Percentiles rank a stretch among this genome's conserved stretches.
Evolutionary conservation across 2,329 filamentous ascomycete genomes (phyloP).

Genomic region (Arthrobotrys sinensis): DNA sequence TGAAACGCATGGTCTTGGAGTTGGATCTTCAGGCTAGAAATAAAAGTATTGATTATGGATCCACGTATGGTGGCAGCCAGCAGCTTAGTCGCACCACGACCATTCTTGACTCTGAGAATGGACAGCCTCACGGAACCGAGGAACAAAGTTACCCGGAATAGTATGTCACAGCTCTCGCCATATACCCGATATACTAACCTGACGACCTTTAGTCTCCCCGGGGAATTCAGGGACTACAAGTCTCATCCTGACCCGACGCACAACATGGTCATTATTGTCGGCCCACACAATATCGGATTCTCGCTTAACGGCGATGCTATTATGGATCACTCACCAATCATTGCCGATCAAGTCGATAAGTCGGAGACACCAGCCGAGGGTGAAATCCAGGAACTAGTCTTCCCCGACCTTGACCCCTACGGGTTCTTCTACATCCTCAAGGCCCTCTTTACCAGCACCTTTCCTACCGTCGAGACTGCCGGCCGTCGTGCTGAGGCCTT

Average conservation of each 20-base stretch:
- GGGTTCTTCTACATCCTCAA: constrained; percentile 21
- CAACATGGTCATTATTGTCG: constrained; percentile 4
- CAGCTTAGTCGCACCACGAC: neutral
- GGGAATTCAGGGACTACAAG: neutral
- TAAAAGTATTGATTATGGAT: neutral
- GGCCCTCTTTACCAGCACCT: neutral
- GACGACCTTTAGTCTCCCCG: neutral
- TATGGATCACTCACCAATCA: neutral
- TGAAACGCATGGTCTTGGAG: neutral
- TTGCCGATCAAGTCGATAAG: neutral
- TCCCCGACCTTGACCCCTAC: constrained; percentile 8
- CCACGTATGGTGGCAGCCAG: neutral
- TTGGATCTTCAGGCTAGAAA: neutral
- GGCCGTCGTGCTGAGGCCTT: neutral
- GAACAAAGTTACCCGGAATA: neutral
- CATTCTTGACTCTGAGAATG: neutral
- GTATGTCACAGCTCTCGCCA: neutral
- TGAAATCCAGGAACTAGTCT: constrained; percentile 9
- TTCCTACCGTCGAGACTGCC: neutral
- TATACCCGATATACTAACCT: neutral
- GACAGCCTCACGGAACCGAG: no score
- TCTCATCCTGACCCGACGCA: neutral
- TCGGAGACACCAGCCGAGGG: neutral
- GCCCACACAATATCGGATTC: constrained; percentile 1
- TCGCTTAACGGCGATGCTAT: neutral